A percentile compares a stretch with the other conserved stretches of the same genome.
Evolutionary conservation across 139 green algal species (phyloP).

Genomic region (Eudorina sp.): DNA sequence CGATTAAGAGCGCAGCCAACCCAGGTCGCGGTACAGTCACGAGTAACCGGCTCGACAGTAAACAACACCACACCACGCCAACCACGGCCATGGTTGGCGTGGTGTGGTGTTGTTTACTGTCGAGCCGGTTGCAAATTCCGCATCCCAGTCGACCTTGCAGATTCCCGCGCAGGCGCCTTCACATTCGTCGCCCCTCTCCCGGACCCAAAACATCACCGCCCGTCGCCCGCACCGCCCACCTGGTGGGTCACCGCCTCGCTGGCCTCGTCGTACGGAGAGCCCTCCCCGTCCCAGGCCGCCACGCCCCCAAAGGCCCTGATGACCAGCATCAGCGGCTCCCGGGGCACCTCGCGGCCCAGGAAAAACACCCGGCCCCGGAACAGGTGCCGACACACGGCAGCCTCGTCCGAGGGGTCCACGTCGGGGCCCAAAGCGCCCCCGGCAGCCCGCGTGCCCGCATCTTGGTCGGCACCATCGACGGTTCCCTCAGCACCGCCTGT

Average conservation of each 20-base stretch:
- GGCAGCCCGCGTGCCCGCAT: conserved; percentile 57
- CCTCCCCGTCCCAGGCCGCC: conserved; percentile 93
- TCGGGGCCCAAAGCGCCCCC: conserved; percentile 69
- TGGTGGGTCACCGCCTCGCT: conserved; percentile 94
- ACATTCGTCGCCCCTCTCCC: no score
- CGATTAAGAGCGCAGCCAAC: no score
- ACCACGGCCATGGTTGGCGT: no score
- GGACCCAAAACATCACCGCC: background rate
- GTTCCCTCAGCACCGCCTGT: background rate
- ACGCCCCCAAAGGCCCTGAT: conserved; percentile 93
- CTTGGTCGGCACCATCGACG: conserved; percentile 6
- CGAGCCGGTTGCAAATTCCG: no score
- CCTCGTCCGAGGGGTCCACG: conserved; percentile 79
- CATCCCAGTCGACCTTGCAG: no score
- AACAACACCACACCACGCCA: no score
- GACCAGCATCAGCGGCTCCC: conserved; percentile 93
- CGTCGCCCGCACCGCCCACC: conserved; percentile 36
- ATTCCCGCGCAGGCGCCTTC: no score
- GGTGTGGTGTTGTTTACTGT: no score
- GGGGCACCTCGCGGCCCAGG: conserved; percentile 89
- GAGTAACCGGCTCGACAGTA: no score
- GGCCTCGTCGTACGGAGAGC: conserved; percentile 78
- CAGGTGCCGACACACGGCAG: conserved; percentile 78
- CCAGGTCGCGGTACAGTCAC: no score
- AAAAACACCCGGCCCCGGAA: conserved; percentile 94